These are phyloP conservation scores for Psilocybe subaeruginosa DNA, from an alignment of 768 basidiomycete genomes.

Conservation along the genomic window DNA sequence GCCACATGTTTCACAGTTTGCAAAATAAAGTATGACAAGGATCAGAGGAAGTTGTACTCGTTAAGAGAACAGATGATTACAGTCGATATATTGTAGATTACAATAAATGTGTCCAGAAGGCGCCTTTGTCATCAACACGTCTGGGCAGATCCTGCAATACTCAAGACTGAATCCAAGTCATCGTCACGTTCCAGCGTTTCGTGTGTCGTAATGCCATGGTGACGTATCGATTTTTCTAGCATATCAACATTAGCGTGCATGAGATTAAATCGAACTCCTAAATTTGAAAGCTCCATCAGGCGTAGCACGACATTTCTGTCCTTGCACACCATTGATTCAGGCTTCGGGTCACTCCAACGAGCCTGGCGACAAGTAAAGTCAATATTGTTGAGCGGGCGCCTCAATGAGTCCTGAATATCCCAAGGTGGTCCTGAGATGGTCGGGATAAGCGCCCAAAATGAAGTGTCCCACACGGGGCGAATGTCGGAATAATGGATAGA, in stretches of 20 bases:
- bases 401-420: not conserved
- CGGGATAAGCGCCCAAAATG: not conserved
- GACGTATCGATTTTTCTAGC: not conserved
- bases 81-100: too few relatives aligned
- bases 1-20: too few relatives aligned
- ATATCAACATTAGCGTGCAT: not conserved
- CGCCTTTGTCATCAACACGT: too few relatives aligned
- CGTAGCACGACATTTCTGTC: not conserved
- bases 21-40: too few relatives aligned
- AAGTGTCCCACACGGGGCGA: not conserved
- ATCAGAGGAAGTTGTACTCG: too few relatives aligned
- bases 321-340: not conserved
- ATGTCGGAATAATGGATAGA: not conserved
- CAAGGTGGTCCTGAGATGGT: not conserved
- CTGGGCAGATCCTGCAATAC: too few relatives aligned
- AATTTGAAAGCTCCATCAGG: not conserved
- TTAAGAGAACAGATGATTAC: too few relatives aligned
- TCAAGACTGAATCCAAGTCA: too few relatives aligned
- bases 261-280: not conserved
- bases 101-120: too few relatives aligned
- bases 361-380: not conserved
- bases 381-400: not conserved
- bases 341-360: not conserved
- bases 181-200: not conserved
- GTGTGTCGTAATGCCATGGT: not conserved